Evolutionary conservation across 129 eudicot species (phyloP).

Genomic region (sunflower (Helianthus annuus)): DNA sequence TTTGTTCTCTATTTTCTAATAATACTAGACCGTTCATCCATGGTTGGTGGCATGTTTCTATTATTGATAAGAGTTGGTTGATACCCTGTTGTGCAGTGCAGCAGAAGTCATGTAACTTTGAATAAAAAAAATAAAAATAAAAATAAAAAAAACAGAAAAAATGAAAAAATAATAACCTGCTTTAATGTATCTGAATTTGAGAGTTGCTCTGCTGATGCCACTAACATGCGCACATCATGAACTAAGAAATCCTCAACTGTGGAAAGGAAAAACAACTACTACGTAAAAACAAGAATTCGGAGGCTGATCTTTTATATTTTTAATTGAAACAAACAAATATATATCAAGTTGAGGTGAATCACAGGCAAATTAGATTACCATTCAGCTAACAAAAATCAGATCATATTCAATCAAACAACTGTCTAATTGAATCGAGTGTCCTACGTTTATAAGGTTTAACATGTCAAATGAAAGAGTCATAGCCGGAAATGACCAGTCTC

Average conservation of each 20-base stretch:
- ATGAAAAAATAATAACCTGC: constrained; percentile 37
- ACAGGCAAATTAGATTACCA: neutral
- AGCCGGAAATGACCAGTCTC: neutral
- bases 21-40: constrained; percentile 69
- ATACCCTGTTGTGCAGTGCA: constrained; percentile 52
- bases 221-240: constrained; percentile 54
- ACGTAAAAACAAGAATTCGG: neutral
- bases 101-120: constrained; percentile 4
- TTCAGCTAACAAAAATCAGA: neutral
- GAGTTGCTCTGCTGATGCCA: constrained; percentile 51
- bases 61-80: constrained; percentile 51
- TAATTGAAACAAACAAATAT: neutral
- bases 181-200: constrained; percentile 53
- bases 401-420: neutral
- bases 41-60: constrained; percentile 59
- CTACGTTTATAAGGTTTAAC: neutral
- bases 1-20: constrained; percentile 58
- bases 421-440: neutral
- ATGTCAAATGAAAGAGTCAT: constrained; percentile 1
- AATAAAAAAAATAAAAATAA: too few relatives aligned
- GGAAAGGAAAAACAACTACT: constrained; percentile 10
- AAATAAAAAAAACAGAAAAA: neutral
- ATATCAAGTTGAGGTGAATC: neutral
- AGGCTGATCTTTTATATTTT: neutral
- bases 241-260: constrained; percentile 82